A percentile compares a stretch with the other conserved stretches of the same genome.
Evolutionary conservation across 352 stramenopile species (phyloP).

Genomic region (Phytophthora capsici): DNA sequence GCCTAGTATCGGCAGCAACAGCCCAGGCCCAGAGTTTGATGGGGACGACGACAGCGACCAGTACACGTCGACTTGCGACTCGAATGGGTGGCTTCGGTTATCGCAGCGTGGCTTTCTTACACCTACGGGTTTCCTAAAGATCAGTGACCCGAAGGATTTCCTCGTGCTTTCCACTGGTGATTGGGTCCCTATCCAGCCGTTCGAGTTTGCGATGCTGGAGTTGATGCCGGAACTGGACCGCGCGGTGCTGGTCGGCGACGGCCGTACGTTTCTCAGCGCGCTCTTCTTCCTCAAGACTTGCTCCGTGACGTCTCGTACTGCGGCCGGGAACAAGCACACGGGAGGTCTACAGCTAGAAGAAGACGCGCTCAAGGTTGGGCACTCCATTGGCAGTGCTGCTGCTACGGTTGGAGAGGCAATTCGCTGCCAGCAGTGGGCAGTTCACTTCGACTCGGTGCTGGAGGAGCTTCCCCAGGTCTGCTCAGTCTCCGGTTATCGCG

Average conservation of each 20-base stretch:
- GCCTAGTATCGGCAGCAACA: conserved; percentile 4
- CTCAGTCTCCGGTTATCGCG: conserved; percentile 62
- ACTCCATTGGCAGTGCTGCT: conserved; percentile 43
- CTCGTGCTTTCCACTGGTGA: conserved; percentile 79
- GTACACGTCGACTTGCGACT: conserved; percentile 21
- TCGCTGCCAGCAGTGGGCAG: conserved; percentile 72
- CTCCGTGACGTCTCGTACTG: conserved; percentile 9
- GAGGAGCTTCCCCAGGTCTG: conserved; percentile 54
- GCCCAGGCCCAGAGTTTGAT: conserved; percentile 6
- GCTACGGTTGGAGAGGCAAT: conserved; percentile 70
- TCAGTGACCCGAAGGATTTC: conserved; percentile 74
- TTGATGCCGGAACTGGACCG: conserved; percentile 67
- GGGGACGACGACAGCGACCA: conserved; percentile 20
- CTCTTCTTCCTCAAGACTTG: conserved; percentile 82
- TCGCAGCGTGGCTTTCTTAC: conserved; percentile 68
- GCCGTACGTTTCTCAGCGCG: conserved; percentile 71
- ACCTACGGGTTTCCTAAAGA: conserved; percentile 74
- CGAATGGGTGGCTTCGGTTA: conserved; percentile 63
- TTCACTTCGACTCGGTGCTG: conserved; percentile 76
- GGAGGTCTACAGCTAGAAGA: conserved; percentile 44
- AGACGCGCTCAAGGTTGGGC: conserved; percentile 50
- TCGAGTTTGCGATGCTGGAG: conserved; percentile 57
- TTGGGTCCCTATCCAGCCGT: conserved; percentile 70
- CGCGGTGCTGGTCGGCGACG: conserved; percentile 74
- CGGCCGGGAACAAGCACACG: conserved; percentile 24